Conservation (phyloP, 106 monocot species). For the Ottelia alismoides region DNA sequence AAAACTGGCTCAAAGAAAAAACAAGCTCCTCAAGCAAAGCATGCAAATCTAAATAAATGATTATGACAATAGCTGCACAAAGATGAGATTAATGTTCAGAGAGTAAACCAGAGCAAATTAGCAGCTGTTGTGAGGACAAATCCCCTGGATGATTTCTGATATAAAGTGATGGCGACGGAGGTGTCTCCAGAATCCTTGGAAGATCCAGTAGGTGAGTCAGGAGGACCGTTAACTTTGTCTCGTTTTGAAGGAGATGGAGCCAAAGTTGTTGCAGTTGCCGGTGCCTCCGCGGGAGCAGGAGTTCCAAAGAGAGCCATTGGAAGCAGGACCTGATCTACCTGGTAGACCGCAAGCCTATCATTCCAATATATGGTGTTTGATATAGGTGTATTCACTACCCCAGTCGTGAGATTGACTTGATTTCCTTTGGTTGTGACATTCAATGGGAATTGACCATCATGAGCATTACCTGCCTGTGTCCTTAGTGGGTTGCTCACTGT, state of each 20-base stretch:
- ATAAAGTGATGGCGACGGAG: neutral
- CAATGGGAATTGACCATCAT: slow-evolving; percentile 40
- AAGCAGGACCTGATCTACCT: slow-evolving; percentile 59
- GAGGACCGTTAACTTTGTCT: slow-evolving; percentile 4
- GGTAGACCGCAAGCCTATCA: slow-evolving; percentile 52
- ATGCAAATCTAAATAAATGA: too few relatives aligned
- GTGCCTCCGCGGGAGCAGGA: slow-evolving; percentile 29
- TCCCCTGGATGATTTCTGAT: neutral
- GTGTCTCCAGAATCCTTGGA: slow-evolving; percentile 1
- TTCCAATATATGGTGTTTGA: slow-evolving; percentile 44
- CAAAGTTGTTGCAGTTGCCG: too few relatives aligned
- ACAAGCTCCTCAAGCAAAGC: too few relatives aligned
- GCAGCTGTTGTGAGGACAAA: neutral
- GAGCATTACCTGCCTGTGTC: slow-evolving; percentile 59
- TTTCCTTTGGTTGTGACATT: slow-evolving; percentile 56
- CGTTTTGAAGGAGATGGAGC: slow-evolving; percentile 21
- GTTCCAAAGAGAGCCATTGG: too few relatives aligned
- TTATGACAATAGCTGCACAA: neutral
- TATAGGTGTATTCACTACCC: slow-evolving; percentile 56
- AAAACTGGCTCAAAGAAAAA: too few relatives aligned
- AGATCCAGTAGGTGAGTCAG: slow-evolving; percentile 2
- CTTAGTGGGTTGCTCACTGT: slow-evolving; percentile 74
- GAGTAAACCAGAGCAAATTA: neutral
- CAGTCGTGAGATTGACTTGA: slow-evolving; percentile 64
- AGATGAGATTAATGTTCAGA: neutral